A percentile compares a stretch with the other conserved stretches of the same genome.
phyloP scores from a whole-genome alignment of 2,329 filamentous ascomycete species.

The Hirsutella rhossiliensis region DNA sequence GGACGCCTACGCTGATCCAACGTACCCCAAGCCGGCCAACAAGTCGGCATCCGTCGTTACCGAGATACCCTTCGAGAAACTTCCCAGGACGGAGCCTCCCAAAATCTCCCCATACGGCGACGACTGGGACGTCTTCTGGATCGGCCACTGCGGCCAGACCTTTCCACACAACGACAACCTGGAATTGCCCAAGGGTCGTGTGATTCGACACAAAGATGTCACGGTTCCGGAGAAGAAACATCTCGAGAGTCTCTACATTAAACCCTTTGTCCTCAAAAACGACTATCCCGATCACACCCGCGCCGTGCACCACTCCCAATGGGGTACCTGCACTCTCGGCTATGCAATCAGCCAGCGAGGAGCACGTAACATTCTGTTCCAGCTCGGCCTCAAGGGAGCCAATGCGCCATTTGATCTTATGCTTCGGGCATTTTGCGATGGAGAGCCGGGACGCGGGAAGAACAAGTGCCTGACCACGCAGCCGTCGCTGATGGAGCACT shows the following conservation, averaged over 20 bases:
- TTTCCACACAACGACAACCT: conserved; percentile 11
- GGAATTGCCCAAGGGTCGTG: conserved; percentile 15
- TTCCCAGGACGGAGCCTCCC: conserved; percentile 8
- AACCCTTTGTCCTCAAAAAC: conserved; percentile 21
- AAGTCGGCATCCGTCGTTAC: neutral
- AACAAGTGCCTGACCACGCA: conserved; percentile 27
- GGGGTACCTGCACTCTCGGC: conserved; percentile 26
- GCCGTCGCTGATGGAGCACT: conserved; percentile 34
- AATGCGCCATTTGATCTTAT: conserved; percentile 30
- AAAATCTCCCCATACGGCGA: conserved; percentile 32
- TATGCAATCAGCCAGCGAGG: conserved; percentile 33
- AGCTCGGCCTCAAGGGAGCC: conserved; percentile 28
- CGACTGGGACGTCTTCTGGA: conserved; percentile 39
- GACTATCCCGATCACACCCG: conserved; percentile 29
- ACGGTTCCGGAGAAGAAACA: conserved; percentile 22
- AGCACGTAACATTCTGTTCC: conserved; percentile 28
- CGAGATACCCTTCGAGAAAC: conserved; percentile 10
- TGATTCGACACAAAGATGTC: conserved; percentile 18
- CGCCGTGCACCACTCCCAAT: conserved; percentile 27
- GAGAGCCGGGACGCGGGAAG: conserved; percentile 17
- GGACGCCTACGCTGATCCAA: conserved; percentile 12
- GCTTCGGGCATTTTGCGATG: conserved; percentile 33
- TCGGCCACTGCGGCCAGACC: conserved; percentile 33
- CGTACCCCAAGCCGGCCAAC: conserved; percentile 7
- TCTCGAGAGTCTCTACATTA: conserved; percentile 17